Conservation (phyloP, 2,329 filamentous ascomycete genomes). For the Aureobasidium namibiae region DNA sequence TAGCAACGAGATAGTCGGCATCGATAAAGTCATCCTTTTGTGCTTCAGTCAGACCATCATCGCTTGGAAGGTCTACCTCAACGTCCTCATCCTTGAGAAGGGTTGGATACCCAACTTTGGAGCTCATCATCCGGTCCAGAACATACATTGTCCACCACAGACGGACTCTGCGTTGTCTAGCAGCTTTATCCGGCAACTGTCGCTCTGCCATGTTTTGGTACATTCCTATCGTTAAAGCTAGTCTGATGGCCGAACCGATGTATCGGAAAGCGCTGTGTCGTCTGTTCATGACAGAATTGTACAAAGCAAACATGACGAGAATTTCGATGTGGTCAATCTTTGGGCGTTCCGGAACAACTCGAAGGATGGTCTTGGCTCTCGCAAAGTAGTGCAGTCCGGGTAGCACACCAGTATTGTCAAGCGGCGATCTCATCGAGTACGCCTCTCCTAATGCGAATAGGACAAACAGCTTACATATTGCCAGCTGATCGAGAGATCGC, state of each 20-base stretch:
- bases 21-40: constrained; percentile 26
- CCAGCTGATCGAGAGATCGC: constrained; percentile 26
- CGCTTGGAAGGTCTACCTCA: constrained; percentile 35
- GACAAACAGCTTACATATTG: constrained; percentile 36
- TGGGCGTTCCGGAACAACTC: constrained; percentile 36
- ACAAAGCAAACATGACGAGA: constrained; percentile 37
- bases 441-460: constrained; percentile 41
- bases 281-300: constrained; percentile 38
- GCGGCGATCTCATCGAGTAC: constrained; percentile 35
- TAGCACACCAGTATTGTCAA: constrained; percentile 26
- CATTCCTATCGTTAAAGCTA: constrained; percentile 38
- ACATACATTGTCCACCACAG: constrained; percentile 30
- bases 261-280: constrained; percentile 37
- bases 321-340: constrained; percentile 38
- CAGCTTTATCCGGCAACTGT: constrained; percentile 31
- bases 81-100: constrained; percentile 29
- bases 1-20: constrained; percentile 31
- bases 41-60: constrained; percentile 23
- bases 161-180: constrained; percentile 26
- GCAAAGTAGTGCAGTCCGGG: constrained; percentile 40
- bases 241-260: constrained; percentile 37
- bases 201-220: constrained; percentile 33
- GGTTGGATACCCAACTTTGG: constrained; percentile 27
- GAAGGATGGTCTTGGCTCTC: constrained; percentile 31
- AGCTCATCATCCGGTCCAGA: constrained; percentile 27